These are phyloP conservation scores for Penicillium sp. DNA, from an alignment of 2,329 filamentous ascomycete species.

Conservation along the genomic window DNA sequence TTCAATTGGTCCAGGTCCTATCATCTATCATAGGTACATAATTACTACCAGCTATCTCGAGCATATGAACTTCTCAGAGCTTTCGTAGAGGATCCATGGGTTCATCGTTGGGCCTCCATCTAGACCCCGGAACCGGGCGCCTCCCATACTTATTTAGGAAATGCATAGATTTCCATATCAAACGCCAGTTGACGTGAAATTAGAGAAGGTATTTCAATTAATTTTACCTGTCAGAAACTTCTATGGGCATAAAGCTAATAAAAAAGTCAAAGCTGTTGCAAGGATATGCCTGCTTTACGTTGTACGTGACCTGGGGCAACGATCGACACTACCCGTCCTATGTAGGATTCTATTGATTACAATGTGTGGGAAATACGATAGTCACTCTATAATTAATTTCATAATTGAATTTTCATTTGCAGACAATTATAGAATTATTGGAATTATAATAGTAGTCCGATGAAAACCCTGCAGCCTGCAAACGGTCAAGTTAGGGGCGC, in stretches of 20 bases:
- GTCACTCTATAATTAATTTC: too few relatives aligned
- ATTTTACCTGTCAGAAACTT: not conserved
- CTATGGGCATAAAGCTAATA: not conserved
- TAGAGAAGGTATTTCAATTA: not conserved
- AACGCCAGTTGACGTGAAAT: not conserved
- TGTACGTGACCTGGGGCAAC: not conserved
- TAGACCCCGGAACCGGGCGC: not conserved
- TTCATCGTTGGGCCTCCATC: not conserved
- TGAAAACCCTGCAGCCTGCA: not conserved
- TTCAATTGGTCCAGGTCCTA: not conserved
- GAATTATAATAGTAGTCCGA: not conserved
- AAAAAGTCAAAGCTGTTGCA: not conserved
- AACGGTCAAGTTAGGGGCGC: not conserved
- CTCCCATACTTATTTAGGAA: not conserved
- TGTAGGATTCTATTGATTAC: not conserved
- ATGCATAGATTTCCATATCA: too few relatives aligned
- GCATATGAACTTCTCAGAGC: not conserved
- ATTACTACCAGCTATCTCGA: too few relatives aligned
- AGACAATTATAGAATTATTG: not conserved
- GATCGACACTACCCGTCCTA: not conserved
- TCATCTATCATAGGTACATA: too few relatives aligned
- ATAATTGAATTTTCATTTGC: not conserved
- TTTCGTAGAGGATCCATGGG: not conserved
- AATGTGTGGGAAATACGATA: not conserved
- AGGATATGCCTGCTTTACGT: not conserved